phyloP scores from a whole-genome alignment of 805 yeast species.

The Blastobotrys attinorum region DNA sequence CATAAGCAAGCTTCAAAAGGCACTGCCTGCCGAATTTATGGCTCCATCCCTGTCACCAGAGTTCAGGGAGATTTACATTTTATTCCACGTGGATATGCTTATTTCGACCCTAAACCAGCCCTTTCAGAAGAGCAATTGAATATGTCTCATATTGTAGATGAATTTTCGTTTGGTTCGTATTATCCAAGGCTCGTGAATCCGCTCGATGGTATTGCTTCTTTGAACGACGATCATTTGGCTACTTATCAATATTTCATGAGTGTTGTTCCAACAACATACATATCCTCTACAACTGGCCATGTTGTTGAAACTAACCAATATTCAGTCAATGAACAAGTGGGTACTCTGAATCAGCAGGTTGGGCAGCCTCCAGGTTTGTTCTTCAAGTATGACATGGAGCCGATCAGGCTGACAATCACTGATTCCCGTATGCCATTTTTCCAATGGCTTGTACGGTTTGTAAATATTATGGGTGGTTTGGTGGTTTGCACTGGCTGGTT shows the following conservation, averaged over 20 bases:
- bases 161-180: conserved; percentile 84
- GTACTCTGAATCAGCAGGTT: conserved; percentile 12
- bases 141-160: conserved; percentile 77
- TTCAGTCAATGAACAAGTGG: conserved; percentile 34
- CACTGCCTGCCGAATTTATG: conserved; percentile 21
- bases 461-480: conserved; percentile 78
- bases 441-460: conserved; percentile 68
- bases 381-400: conserved; percentile 82
- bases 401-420: conserved; percentile 58
- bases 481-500: conserved; percentile 61
- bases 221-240: conserved; percentile 39
- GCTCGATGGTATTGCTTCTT: conserved; percentile 66
- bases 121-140: conserved; percentile 34
- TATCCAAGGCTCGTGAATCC: conserved; percentile 83
- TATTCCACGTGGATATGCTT: conserved; percentile 68
- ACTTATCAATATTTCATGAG: conserved; percentile 59
- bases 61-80: conserved; percentile 83
- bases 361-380: conserved; percentile 63
- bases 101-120: conserved; percentile 30
- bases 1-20: conserved; percentile 7
- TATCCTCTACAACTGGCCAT: conserved; percentile 52
- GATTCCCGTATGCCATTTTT: conserved; percentile 72
- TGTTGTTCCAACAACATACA: conserved; percentile 77
- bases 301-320: conserved; percentile 78
- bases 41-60: conserved; percentile 58